Evolutionary conservation across 768 basidiomycete species (phyloP).

Genomic region (Suillus placidus): DNA sequence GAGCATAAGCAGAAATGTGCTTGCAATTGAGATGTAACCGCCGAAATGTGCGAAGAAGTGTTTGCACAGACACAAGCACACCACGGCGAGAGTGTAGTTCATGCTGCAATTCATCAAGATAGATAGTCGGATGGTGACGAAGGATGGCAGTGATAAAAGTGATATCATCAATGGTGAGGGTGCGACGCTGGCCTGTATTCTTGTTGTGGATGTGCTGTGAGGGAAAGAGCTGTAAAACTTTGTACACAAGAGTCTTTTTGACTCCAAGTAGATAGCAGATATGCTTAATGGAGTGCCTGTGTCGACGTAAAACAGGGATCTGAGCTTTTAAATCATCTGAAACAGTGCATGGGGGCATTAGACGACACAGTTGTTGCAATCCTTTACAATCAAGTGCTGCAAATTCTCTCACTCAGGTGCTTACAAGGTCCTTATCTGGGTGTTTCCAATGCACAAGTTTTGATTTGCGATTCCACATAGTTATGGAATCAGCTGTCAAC

Average conservation of each 20-base stretch:
- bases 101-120: conserved; percentile 18
- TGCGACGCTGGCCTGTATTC: neutral
- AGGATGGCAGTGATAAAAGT: conserved; percentile 1
- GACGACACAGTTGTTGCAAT: no score
- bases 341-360: no score
- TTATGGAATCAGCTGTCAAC: no score
- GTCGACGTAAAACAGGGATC: conserved; percentile 20
- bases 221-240: neutral
- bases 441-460: no score
- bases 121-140: conserved; percentile 1
- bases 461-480: no score
- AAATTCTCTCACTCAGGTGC: no score
- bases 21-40: conserved; percentile 17
- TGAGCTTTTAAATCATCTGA: conserved; percentile 19
- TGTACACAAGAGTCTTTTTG: conserved; percentile 19
- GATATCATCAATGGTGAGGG: neutral
- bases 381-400: no score
- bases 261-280: conserved; percentile 24
- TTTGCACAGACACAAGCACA: conserved; percentile 8
- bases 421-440: no score
- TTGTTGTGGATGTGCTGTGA: neutral
- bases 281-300: conserved; percentile 15
- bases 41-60: conserved; percentile 8
- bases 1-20: conserved; percentile 13
- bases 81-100: neutral